Evolutionary conservation across 106 monocot genomes (phyloP).

Genomic region (Alisma plantagoaquatica): DNA sequence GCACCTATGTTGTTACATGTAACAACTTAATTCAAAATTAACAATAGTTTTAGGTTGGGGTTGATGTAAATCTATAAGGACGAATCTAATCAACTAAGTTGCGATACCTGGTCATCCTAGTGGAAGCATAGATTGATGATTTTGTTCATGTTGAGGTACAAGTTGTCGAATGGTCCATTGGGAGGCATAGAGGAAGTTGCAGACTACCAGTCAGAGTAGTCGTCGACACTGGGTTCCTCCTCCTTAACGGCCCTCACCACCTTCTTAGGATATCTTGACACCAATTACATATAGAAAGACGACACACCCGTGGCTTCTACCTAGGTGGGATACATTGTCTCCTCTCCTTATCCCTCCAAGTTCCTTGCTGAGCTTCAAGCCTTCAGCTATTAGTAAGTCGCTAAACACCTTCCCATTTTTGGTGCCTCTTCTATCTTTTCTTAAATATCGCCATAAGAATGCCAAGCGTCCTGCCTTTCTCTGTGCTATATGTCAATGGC

Average conservation of each 20-base stretch:
- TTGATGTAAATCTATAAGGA: background rate
- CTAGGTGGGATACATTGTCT: no score
- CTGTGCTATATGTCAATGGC: background rate
- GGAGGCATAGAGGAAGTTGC: no score
- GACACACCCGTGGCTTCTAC: constrained; percentile 27
- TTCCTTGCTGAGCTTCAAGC: no score
- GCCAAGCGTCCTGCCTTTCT: no score
- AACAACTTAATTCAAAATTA: no score
- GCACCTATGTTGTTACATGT: no score
- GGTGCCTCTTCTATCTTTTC: no score
- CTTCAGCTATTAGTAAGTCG: background rate
- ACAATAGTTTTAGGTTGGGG: no score
- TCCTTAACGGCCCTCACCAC: constrained; percentile 13
- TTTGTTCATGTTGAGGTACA: constrained; percentile 55
- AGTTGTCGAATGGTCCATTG: constrained; percentile 36
- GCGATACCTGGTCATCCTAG: constrained; percentile 31
- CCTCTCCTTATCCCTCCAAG: no score
- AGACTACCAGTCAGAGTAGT: background rate
- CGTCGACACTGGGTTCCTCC: constrained; percentile 9
- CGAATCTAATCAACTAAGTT: no score
- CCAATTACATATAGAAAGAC: constrained; percentile 31
- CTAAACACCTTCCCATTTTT: no score
- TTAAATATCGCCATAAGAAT: no score
- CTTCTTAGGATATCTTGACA: constrained; percentile 15
- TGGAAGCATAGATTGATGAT: constrained; percentile 73